These are phyloP conservation scores for Neocucurbitaria cava DNA, from an alignment of 2,329 filamentous ascomycete species.

Conservation along the genomic window DNA sequence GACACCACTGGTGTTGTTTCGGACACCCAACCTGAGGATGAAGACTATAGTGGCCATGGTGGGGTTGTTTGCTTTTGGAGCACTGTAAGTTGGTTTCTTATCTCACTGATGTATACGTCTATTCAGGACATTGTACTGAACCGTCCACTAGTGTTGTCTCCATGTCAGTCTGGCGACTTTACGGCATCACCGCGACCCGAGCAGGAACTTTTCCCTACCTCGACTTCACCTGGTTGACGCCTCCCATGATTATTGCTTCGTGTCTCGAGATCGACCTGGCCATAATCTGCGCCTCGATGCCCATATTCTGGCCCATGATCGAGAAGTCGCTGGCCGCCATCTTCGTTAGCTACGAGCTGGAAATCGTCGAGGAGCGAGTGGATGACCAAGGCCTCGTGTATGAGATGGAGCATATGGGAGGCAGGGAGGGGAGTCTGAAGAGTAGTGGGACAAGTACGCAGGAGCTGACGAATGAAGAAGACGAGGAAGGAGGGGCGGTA, in stretches of 20 bases:
- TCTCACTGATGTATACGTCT: slow-evolving; percentile 13
- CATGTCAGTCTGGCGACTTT: slow-evolving; percentile 41
- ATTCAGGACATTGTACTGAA: slow-evolving; percentile 10
- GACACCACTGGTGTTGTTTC: slow-evolving; percentile 40
- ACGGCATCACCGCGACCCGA: slow-evolving; percentile 31
- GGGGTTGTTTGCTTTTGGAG: slow-evolving; percentile 42
- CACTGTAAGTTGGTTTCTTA: slow-evolving; percentile 32
- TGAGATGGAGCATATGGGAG: slow-evolving; percentile 34
- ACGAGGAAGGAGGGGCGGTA: slow-evolving; percentile 9
- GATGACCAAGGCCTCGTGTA: slow-evolving; percentile 33
- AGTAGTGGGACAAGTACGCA: slow-evolving; percentile 32
- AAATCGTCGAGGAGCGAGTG: slow-evolving; percentile 38
- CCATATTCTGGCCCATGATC: slow-evolving; percentile 47
- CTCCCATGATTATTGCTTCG: slow-evolving; percentile 35
- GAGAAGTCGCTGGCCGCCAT: slow-evolving; percentile 35
- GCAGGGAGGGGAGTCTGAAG: slow-evolving; percentile 25
- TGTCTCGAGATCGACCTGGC: slow-evolving; percentile 44
- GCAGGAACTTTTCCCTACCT: slow-evolving; percentile 41
- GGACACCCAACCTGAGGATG: slow-evolving; percentile 29
- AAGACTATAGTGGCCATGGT: slow-evolving; percentile 39
- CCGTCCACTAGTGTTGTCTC: slow-evolving; percentile 32
- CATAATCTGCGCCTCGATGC: slow-evolving; percentile 44
- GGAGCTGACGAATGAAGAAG: slow-evolving; percentile 22
- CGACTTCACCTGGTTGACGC: slow-evolving; percentile 43
- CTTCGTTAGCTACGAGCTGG: slow-evolving; percentile 44